A percentile compares a stretch with the other conserved stretches of the same genome.
These are phyloP conservation scores for Massariosphaeria phaeospora DNA, from an alignment of 495 filamentous ascomycete species.

Conservation along the genomic window DNA sequence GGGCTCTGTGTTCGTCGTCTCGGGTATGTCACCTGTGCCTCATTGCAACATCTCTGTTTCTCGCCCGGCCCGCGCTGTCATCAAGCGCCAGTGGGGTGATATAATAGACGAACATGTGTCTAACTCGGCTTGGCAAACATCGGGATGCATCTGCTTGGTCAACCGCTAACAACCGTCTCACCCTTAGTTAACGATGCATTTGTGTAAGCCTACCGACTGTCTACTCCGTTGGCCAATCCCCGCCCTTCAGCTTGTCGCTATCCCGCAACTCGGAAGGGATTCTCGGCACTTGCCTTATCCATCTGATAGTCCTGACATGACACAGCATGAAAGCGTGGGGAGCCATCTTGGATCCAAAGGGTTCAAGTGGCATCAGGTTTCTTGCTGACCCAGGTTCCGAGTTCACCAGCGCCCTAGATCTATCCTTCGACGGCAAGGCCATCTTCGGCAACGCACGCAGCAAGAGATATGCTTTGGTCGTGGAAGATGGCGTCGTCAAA, in stretches of 20 bases:
- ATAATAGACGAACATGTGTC: too few relatives aligned
- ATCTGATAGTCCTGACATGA: neutral
- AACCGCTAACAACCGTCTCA: constrained; percentile 35
- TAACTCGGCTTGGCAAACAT: too few relatives aligned
- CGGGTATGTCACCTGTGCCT: neutral
- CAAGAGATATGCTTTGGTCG: constrained; percentile 77
- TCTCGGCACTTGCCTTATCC: neutral
- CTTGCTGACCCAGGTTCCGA: constrained; percentile 78
- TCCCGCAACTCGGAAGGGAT: too few relatives aligned
- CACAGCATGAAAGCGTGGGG: constrained; percentile 83
- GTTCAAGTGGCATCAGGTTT: constrained; percentile 76
- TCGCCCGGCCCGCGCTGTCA: too few relatives aligned
- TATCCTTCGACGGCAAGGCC: constrained; percentile 72
- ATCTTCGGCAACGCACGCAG: constrained; percentile 82
- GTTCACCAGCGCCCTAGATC: constrained; percentile 80
- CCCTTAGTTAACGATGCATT: constrained; percentile 87
- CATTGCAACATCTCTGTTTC: too few relatives aligned
- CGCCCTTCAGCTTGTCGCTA: neutral
- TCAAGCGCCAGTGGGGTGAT: too few relatives aligned
- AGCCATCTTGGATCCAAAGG: constrained; percentile 62
- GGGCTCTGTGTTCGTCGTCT: constrained; percentile 76
- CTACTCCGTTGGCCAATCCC: neutral
- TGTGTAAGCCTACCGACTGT: constrained; percentile 56
- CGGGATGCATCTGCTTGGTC: too few relatives aligned
- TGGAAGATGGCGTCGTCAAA: constrained; percentile 43